These are phyloP conservation scores for Apiosordaria backusii DNA, from an alignment of 495 filamentous ascomycete genomes.

Conservation along the genomic window DNA sequence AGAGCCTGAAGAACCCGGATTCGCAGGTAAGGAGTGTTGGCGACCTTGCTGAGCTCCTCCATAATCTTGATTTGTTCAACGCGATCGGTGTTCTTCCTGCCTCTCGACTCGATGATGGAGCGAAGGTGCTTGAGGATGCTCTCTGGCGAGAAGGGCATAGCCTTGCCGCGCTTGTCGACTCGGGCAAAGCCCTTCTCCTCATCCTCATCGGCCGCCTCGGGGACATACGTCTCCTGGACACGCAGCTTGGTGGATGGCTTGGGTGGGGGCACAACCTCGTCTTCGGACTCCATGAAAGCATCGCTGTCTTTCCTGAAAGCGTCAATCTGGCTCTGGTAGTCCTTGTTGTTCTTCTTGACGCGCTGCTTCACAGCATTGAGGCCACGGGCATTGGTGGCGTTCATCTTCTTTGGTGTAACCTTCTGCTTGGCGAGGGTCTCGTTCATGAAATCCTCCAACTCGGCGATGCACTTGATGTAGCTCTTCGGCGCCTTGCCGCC, in stretches of 20 bases:
- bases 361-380: slow-evolving; percentile 95
- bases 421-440: slow-evolving; percentile 94
- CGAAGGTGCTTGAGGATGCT: slow-evolving; percentile 96
- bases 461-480: slow-evolving; percentile 89
- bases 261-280: slow-evolving; percentile 60
- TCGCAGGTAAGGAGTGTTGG: slow-evolving; percentile 85
- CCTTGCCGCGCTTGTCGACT: slow-evolving; percentile 81
- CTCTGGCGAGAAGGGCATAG: slow-evolving; percentile 87
- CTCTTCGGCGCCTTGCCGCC: slow-evolving; percentile 75
- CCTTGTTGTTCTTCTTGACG: slow-evolving; percentile 98
- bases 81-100: slow-evolving; percentile 98
- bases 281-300: slow-evolving; percentile 80
- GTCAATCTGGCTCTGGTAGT: slow-evolving; percentile 82
- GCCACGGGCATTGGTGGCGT: slow-evolving; percentile 87
- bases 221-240: slow-evolving; percentile 25
- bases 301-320: slow-evolving; percentile 80
- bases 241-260: slow-evolving; percentile 44
- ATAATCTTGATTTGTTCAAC: slow-evolving; percentile 91
- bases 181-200: slow-evolving; percentile 84
- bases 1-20: slow-evolving; percentile 90
- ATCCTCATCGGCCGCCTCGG: slow-evolving; percentile 44
- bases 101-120: slow-evolving; percentile 87
- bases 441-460: slow-evolving; percentile 93
- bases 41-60: slow-evolving; percentile 91
- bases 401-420: slow-evolving; percentile 96